Percentiles rank a stretch among this genome's conserved stretches.
Evolutionary conservation across 805 yeast species (phyloP).

Genomic region (Lipomyces kockii): DNA sequence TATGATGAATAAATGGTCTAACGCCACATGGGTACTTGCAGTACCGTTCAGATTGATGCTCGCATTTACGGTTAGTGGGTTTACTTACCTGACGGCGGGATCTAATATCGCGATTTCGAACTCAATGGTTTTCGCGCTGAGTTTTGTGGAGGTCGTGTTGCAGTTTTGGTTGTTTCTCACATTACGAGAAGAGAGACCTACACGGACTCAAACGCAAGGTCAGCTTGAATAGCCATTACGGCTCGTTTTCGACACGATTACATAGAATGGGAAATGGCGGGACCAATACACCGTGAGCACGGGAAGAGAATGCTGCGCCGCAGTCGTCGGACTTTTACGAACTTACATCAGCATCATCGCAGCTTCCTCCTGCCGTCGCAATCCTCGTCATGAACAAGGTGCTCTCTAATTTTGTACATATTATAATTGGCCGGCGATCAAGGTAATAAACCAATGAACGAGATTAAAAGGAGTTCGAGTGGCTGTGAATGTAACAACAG

Average conservation of each 20-base stretch:
- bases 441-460: too few relatives aligned
- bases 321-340: too few relatives aligned
- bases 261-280: not conserved
- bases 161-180: constrained; percentile 37
- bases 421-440: too few relatives aligned
- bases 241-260: not conserved
- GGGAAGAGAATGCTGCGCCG: too few relatives aligned
- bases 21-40: not conserved
- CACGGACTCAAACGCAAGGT: not conserved
- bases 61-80: constrained; percentile 28
- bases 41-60: constrained; percentile 37
- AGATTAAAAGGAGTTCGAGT: too few relatives aligned
- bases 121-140: constrained; percentile 31
- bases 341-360: too few relatives aligned
- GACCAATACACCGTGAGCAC: not conserved
- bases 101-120: constrained; percentile 29
- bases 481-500: too few relatives aligned
- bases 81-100: constrained; percentile 30
- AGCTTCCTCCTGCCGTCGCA: too few relatives aligned
- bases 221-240: not conserved
- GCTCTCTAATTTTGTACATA: too few relatives aligned
- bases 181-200: constrained; percentile 33
- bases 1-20: constrained; percentile 10
- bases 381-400: too few relatives aligned
- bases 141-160: constrained; percentile 35